Percentiles rank a stretch among this genome's conserved stretches.
Conservation (phyloP, 352 stramenopile genomes). For the Globisporangium spinosum region DNA sequence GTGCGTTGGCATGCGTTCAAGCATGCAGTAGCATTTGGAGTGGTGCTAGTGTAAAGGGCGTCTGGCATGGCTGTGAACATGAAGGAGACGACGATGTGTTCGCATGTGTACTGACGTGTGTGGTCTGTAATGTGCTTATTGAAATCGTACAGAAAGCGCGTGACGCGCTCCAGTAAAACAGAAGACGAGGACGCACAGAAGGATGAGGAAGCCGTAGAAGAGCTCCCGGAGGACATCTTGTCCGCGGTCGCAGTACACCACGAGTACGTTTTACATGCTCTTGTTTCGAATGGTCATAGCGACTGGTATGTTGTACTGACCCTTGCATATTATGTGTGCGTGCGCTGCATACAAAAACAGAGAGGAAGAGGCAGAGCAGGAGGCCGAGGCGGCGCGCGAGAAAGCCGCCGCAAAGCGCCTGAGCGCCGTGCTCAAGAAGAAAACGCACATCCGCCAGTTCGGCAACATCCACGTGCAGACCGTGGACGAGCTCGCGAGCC, state of each 20-base stretch:
- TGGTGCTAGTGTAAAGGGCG: not conserved
- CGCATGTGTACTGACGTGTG: not conserved
- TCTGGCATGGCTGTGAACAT: not conserved
- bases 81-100: too few relatives aligned
- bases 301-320: not conserved
- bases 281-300: too few relatives aligned
- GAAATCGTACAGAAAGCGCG: conserved; percentile 35
- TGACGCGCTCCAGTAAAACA: conserved; percentile 12
- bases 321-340: not conserved
- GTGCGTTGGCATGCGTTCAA: conserved; percentile 17
- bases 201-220: conserved; percentile 26
- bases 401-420: conserved; percentile 23
- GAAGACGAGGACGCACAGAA: conserved; percentile 15
- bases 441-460: conserved; percentile 73
- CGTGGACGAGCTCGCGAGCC: conserved; percentile 38
- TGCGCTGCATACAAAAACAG: conserved; percentile 17
- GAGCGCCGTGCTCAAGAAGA: conserved; percentile 29
- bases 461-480: conserved; percentile 74
- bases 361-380: conserved; percentile 49
- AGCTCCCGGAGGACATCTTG: conserved; percentile 64
- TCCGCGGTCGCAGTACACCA: conserved; percentile 61
- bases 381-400: conserved; percentile 30
- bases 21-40: not conserved
- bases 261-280: conserved; percentile 29
- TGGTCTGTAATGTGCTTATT: not conserved